phyloP scores from a whole-genome alignment of 768 basidiomycete genomes.

The Termitomyces sp. region DNA sequence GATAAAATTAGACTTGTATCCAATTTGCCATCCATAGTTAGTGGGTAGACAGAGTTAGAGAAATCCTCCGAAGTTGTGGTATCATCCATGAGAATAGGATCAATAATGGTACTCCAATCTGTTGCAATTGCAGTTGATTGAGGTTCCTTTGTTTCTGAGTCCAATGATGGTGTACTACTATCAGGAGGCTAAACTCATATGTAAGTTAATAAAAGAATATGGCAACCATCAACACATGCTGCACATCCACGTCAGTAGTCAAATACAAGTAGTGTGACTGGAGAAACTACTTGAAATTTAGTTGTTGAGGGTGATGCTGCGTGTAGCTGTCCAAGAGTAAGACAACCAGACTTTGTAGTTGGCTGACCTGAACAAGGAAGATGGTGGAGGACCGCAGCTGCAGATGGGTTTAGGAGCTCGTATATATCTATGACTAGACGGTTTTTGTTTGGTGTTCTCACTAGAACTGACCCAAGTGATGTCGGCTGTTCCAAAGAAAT shows the following conservation, averaged over 20 bases:
- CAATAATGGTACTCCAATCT: neutral
- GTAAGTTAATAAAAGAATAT: neutral
- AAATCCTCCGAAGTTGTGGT: neutral
- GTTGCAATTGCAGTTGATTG: neutral
- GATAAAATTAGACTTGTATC: neutral
- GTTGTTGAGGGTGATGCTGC: neutral
- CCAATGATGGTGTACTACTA: too few species aligned
- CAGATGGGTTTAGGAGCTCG: slow-evolving; percentile 6
- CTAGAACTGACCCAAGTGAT: neutral
- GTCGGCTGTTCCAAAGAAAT: neutral
- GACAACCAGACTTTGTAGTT: neutral
- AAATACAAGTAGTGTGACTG: neutral
- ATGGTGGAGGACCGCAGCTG: slow-evolving; percentile 11
- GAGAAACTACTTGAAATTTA: neutral
- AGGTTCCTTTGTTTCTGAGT: neutral
- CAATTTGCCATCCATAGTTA: neutral
- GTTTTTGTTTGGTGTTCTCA: slow-evolving; percentile 8
- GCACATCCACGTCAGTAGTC: neutral
- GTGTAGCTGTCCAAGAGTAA: slow-evolving; percentile 4
- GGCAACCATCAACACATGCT: neutral
- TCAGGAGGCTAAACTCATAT: neutral
- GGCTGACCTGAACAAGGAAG: neutral
- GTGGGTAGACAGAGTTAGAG: neutral
- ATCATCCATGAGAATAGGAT: neutral
- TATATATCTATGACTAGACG: slow-evolving; percentile 12